Evolutionary conservation across 2,329 filamentous ascomycete genomes (phyloP), one percentile per base, ranked within the genome.

Genomic region (Diaporthe ampelina): DNA sequence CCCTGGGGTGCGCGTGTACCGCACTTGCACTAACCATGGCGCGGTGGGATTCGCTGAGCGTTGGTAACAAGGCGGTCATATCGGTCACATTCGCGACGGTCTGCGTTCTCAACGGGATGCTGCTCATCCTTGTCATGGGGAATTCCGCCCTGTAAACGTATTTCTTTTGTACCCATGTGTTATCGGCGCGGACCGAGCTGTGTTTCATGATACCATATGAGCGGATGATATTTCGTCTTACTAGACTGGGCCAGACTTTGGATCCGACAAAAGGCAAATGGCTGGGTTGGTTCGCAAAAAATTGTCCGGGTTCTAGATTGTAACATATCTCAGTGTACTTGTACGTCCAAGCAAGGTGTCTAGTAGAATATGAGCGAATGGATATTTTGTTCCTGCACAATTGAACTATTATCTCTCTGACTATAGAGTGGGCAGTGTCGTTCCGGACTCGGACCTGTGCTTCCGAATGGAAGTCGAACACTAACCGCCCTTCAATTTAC

Each of bases 1-100:
- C 92, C 76, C 81, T 95, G 54, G 87, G 91, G 75, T 91, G 91
- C 78, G 90, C 90, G 0, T 89, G 91, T 61, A 85, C 88, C 17
- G 93, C 88, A 0, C 85, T 94, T 9, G 90, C 88, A 45, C 87
- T 89, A 80, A 87, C 90, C 76, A 80, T 92, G 17, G 88, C 88
- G 68, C 86, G 90, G 48, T 82, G 84, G 54, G 86, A 88, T 65
- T 80, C 78, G 19, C 78, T 89, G 11, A 79, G 84, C 4, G 79
- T 86, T 70, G 61, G 84, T 29, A 86, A 88, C 70, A 85, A 86
- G 72, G 76, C 86, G 8, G 81, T 86, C 19, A 84, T 88, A 5
- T 83, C 84, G 76, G 76, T 81, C 0, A 81, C 86, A 0, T 87
- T 91, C 76, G 76, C 84, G 0, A 79, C 81, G 0, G 82, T 88